Evolutionary conservation across 768 basidiomycete species (phyloP), one percentile per base, ranked within the genome.

Genomic region (Rhodotorula diobovata): DNA sequence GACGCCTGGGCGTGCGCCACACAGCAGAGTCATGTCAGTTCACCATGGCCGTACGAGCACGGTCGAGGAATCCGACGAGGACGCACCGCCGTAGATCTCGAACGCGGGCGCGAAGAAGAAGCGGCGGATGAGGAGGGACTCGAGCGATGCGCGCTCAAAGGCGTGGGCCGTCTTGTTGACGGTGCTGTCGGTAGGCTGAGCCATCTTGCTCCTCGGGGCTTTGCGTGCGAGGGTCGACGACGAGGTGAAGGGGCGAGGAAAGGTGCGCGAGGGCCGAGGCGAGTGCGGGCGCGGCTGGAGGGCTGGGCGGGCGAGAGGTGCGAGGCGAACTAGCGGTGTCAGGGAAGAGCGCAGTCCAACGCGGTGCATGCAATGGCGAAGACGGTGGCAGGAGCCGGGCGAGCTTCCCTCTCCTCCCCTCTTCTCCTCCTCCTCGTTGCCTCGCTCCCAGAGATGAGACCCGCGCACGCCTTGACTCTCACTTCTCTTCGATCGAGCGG

Each of bases 51-150:
- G 48, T 25, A 51, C 23, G 48, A 50, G 28, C 25, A 11, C 53
- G 20, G 8, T 2, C 28, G 3, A 25, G 28, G 9, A 34, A 12
- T 51, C 37, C 6, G 32, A 83, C 87, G 76, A 39, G 41, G 41
- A 43, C 41, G 5, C 73, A 93, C 95, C 96, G 70, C 95, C 93
- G 78, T 98, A 98, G 83, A 99, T 97, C 82, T 98, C 96, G 78
- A 98, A 99, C 10, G 96, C 91, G 34, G 95, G 95, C 8, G 95
- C 91, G 79, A 90, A 98, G 84, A 98, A 99, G 84, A 99, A 99
- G 60, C 96, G 85, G 67, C 90, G 87, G 78, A 88, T 90, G 65
- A 98, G 85, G 58, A 95, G 81, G 34, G 88, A 88, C 77, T 98
- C 96, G 43, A 98, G 85, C 34, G 88, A 85, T 32, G 83, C 73